Base-by-base conservation (phyloP, 2,329 filamentous ascomycete genomes). In the Beauveria sp. region DNA sequence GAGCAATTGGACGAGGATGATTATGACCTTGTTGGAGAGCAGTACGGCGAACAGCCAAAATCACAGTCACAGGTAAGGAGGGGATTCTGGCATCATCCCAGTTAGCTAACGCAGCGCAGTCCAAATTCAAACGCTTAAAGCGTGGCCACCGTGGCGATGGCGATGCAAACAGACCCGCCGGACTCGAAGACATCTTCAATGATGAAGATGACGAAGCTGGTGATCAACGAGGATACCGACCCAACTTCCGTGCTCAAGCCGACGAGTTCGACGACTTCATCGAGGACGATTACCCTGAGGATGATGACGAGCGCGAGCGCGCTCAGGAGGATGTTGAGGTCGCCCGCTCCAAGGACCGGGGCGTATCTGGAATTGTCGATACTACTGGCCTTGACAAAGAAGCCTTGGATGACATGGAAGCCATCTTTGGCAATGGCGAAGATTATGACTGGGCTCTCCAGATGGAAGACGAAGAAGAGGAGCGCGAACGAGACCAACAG, bases 191-290 rank as follows among this genome's bases (percentile, higher is more conserved):
- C 67, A 97, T 99, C 66, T 99, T 99, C 74, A 92, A 91, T 41
- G 93, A 96, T 66, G 93, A 97, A 58, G 93, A 97, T 64, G 92
- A 96, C 59, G 86, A 89, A 20, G 85, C 82, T 61, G 81, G 64
- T 59, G 82, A 84, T 6, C 80, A 83, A 44, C 76, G 80, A 61
- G 72, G 73, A 2, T 84, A 83, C 62, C 76, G 83, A 64, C 74
- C 79, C 5, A 78, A 73, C 64, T 83, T 84, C 63, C 82, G 89
- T 62, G 80, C 80, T 41, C 79, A 84, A 63, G 84, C 84, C 52
- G 90, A 96, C 72, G 91, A 96, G 69, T 91, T 96, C 73, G 91
- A 91, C 63, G 92, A 93, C 72, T 99, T 99, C 74, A 99, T 99
- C 70, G 93, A 97, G 72, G 92, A 97, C 68, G 94, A 97, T 68